Evolutionary conservation across 176 grass and related monocot species (phyloP), one percentile per base, ranked within the genome.

Genomic region (Oryza coarctata): DNA sequence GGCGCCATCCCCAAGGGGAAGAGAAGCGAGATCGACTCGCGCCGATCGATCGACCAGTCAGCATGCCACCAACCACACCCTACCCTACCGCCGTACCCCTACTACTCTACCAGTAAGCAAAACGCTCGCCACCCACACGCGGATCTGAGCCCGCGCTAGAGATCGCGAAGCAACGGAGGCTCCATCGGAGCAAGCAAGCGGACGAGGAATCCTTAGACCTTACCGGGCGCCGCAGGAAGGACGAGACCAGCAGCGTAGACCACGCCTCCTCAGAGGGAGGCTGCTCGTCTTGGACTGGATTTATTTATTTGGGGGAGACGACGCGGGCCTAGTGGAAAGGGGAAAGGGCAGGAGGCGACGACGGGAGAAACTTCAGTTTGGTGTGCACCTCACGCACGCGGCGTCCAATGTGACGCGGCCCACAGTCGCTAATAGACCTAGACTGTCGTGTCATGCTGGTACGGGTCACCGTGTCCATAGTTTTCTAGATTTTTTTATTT

Each of bases 171-270:
- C 44, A 50, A 22, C 22, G 63, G 6, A 23, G 17, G 78, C 4
- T 4, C 4, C 44, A 47, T 17, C 44, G 41, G 2, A 6, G 9
- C 35, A 12, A 7, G 33, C 1, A 15, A 23, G 5, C n/a, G n/a
- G n/a, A 1, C 1, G 14, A n/a, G 7, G 63, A 67, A 28, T 17
- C 43, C 6, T 43, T 12, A 36, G 35, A 8, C 45, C 87, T 76
- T 67, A 89, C 87, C 87, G 70, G 63, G 69, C 68, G 82, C 70
- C 3, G 47, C 47, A 50, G 5, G 15, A 17, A 20, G 35, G 34
- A 22, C 26, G 18, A 73, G 50, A 33, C 62, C 5, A 32, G 36
- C 36, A 38, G 36, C 41, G 41, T 44, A 41, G 39, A 41, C 39
- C 43, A 39, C 38, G 2, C 33, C 33, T n/a, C n/a, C n/a, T n/a